Evolutionary conservation across 2,329 filamentous ascomycete species (phyloP).

Genomic region (Epichloe glyceriae): DNA sequence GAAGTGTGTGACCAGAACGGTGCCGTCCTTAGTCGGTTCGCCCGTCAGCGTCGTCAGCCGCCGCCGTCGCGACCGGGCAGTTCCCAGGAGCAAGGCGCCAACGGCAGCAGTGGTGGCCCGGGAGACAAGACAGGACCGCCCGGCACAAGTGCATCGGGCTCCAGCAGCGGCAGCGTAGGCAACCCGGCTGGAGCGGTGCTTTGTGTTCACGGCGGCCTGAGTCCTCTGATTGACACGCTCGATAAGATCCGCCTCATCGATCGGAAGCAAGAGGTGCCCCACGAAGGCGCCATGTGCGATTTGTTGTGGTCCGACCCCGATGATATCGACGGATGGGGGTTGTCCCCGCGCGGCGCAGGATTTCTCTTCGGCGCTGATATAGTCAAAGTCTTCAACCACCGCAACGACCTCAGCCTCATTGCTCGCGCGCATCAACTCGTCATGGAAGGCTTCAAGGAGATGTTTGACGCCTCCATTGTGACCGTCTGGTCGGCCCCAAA

Average conservation of each 20-base stretch:
- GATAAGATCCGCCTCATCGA: conserved; percentile 94
- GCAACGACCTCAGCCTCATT: conserved; percentile 83
- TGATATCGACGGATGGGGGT: conserved; percentile 93
- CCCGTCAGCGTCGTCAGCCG: conserved; percentile 29
- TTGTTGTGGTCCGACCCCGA: conserved; percentile 96
- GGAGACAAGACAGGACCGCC: conserved; percentile 49
- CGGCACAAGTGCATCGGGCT: conserved; percentile 65
- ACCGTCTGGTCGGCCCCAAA: conserved; percentile 98
- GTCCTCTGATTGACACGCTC: conserved; percentile 80
- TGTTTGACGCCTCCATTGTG: conserved; percentile 92
- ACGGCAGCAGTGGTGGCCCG: conserved; percentile 5
- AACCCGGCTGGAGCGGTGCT: conserved; percentile 73
- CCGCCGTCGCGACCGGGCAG: not conserved
- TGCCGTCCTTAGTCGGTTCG: conserved; percentile 61
- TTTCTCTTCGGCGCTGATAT: conserved; percentile 95
- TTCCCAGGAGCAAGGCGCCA: conserved; percentile 11
- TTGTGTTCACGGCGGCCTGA: conserved; percentile 89
- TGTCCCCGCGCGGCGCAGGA: conserved; percentile 85
- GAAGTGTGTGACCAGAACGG: conserved; percentile 83
- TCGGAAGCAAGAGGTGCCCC: conserved; percentile 93
- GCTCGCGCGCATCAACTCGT: conserved; percentile 93
- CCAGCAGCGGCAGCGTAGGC: conserved; percentile 48
- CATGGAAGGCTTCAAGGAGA: conserved; percentile 99
- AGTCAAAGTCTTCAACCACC: conserved; percentile 89
- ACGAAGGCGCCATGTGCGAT: conserved; percentile 98